Percentiles rank a stretch among this genome's conserved stretches.
Evolutionary conservation across 495 filamentous ascomycete species (phyloP).

Genomic region (Rhypophila decipiens): DNA sequence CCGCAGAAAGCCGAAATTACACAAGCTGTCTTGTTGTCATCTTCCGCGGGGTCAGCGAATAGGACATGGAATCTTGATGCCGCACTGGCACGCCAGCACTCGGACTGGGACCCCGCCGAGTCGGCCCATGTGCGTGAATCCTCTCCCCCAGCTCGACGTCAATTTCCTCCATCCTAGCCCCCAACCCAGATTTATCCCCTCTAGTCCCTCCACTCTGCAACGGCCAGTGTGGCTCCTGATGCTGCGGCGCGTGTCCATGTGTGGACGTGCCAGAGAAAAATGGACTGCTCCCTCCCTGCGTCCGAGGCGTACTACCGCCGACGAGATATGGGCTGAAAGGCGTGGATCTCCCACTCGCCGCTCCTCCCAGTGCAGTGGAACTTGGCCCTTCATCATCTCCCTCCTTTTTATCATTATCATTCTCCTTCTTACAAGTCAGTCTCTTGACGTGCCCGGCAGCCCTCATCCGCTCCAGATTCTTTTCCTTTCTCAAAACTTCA

Average conservation of each 20-base stretch:
- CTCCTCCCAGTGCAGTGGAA: neutral
- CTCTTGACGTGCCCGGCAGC: slow-evolving; percentile 13
- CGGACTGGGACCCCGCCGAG: no score
- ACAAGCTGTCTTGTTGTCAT: no score
- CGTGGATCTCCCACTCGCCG: neutral
- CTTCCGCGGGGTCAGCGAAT: no score
- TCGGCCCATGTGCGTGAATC: no score
- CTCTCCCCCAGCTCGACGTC: slow-evolving; percentile 2
- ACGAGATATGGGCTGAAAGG: slow-evolving; percentile 4
- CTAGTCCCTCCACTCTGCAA: no score
- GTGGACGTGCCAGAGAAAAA: neutral
- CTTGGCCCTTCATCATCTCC: neutral
- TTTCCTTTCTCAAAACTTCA: slow-evolving; percentile 18
- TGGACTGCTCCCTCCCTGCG: neutral
- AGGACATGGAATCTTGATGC: no score
- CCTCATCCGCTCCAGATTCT: slow-evolving; percentile 15
- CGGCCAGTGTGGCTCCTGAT: neutral
- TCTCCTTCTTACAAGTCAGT: neutral
- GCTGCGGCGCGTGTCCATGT: neutral
- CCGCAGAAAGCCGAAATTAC: no score
- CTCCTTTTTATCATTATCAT: neutral
- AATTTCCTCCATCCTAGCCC: neutral
- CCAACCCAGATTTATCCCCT: no score
- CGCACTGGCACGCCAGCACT: no score
- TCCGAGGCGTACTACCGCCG: neutral